Base-by-base conservation (phyloP, 2,329 filamentous ascomycete species). In the Aspergillus piperis region DNA sequence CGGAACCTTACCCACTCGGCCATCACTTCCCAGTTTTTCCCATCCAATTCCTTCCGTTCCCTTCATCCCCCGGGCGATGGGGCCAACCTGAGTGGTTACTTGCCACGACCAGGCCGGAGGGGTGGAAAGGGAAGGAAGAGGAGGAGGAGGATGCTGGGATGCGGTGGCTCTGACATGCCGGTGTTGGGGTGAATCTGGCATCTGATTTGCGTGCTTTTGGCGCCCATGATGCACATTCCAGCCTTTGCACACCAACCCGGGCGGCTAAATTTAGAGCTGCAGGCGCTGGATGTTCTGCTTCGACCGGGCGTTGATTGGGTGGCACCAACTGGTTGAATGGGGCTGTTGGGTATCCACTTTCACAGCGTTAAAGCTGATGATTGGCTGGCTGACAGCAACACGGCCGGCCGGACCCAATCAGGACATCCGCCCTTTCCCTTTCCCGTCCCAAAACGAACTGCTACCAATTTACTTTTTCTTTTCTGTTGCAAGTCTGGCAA, bases 191-290 rank as follows among this genome's bases (percentile, higher is more conserved):
- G 51, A 58, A 60, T 53, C 56, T 55, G 64, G 62, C 66, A 66
- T 72, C 59, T 73, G 66, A 73, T 65, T 68, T 68, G 61, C 66
- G 64, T 67, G 67, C 59, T 60, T 71, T 75, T 75, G 71, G 68
- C 73, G 73, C 73, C 71, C 64, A 62, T 64, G 66, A 70, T 68
- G 64, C 64, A 70, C 64, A 65, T 62, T 66, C 64, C 63, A 66
- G 61, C 60, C 65, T 64, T 64, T 64, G 32, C 66, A 59, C 54
- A 61, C 56, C 53, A 61, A 60, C 65, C 64, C 64, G 65, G 67
- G 70, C 69, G 71, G 73, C 74, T 76, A 76, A 75, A 76, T 70
- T 74, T 76, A 76, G 73, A 72, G 71, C 70, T 68, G 62, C 64
- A 64, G 60, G 62, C 58, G 63, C 60, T 65, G 57, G 59, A 60